Base-by-base conservation (phyloP, 2,329 filamentous ascomycete genomes). In the Akanthomyces muscarius region DNA sequence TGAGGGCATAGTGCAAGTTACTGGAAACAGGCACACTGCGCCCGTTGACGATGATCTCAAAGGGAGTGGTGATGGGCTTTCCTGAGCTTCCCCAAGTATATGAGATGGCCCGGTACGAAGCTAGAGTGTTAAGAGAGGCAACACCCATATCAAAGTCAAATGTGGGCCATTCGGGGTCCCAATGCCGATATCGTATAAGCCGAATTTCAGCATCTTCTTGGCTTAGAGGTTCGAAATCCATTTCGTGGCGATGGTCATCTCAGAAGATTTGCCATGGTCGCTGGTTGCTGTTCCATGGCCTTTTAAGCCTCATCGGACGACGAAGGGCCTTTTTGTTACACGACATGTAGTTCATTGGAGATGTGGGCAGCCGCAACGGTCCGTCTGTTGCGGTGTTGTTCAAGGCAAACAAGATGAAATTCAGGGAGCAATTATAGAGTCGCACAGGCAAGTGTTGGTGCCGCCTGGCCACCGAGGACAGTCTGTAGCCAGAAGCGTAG, bases 1-100 rank as follows among this genome's bases (percentile, higher is more conserved):
- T 28, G 44, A 59, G 56, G 33, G 42, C 44, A 48, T 50, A 48
- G n/a, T 50, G 56, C 42, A 50, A 23, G 44, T 38, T 59, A 21
- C 14, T n/a, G 7, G 56, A 36, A 11, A 59, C 25, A 7, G 6
- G 38, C n/a, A 14, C n/a, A 4, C 11, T 11, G 21, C 25, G 30
- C 10, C 44, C 44, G 33, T 59, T 50, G 30, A 59, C 18, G 33
- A 8, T 48, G 30, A 59, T 23, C 5, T 14, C 28, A 14, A 38
- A 30, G 18, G 23, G 30, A 8, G 53, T 44, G 13, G 21, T 18
- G 36, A 45, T 45, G n/a, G 38, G 38, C 38, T 21, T 36, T 13
- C 6, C 10, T 25, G 28, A 25, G 42, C 55, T 47, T 3, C 55
- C 42, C 55, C 44, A 59, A n/a, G 25, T 38, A 23, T 59, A 59